These are phyloP conservation scores for Sporothrix protearum DNA, from an alignment of 2,329 filamentous ascomycete species.

Conservation along the genomic window DNA sequence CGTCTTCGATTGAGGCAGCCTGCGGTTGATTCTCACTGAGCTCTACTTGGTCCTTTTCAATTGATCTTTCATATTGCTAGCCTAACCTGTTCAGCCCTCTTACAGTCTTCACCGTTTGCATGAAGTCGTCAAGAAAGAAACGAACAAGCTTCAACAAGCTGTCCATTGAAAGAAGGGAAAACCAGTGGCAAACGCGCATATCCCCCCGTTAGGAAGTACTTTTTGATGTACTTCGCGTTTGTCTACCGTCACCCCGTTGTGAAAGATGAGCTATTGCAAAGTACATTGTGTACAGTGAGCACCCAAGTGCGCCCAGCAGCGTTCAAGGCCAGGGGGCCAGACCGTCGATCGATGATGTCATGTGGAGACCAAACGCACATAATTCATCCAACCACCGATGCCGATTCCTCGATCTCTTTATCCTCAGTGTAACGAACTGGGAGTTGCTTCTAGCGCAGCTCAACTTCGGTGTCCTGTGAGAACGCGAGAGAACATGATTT, in stretches of 20 bases:
- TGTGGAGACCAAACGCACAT: slow-evolving; percentile 1
- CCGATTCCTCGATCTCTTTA: background rate
- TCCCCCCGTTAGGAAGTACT: background rate
- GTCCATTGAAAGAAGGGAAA: background rate
- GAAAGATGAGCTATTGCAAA: background rate
- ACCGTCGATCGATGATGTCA: slow-evolving; percentile 13
- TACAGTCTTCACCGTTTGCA: too few species aligned
- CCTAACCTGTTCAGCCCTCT: too few species aligned
- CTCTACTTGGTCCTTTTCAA: background rate
- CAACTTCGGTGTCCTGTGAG: too few species aligned
- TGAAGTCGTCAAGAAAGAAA: background rate
- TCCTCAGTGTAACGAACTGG: too few species aligned
- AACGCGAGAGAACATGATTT: too few species aligned
- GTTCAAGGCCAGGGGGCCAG: background rate
- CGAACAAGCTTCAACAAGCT: background rate
- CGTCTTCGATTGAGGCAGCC: background rate
- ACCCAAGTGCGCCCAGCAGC: background rate
- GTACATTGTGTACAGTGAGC: background rate
- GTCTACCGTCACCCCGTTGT: too few species aligned
- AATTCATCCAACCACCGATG: background rate
- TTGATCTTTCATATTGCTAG: background rate
- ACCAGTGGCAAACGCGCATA: background rate
- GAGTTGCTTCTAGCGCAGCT: too few species aligned
- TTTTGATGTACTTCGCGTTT: background rate
- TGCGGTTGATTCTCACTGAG: background rate